Base-by-base conservation (phyloP, 2,329 filamentous ascomycete species). In the Fusarium nygamai region DNA sequence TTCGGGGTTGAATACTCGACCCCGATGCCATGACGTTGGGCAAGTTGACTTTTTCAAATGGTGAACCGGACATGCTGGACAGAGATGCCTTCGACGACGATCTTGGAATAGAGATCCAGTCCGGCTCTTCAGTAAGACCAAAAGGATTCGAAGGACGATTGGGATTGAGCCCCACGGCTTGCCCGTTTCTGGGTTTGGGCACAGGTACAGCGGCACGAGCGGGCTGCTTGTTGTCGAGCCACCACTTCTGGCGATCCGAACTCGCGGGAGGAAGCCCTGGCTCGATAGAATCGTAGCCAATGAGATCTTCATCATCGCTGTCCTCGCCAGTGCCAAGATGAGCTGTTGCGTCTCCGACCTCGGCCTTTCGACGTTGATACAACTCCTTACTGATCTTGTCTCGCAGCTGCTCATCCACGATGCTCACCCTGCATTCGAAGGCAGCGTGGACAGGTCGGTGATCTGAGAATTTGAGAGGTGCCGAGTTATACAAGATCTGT, bases 381-480 rank as follows among this genome's bases (percentile, higher is more conserved):
- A 98, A 86, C 60, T 92, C 88, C 38, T 89, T 89, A 78, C 92
- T 93, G 53, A 98, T 90, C 8, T 85, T 83, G 70, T 95, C 92
- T 74, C 94, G 94, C 61, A 88, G 85, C 31, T 83, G 84, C 80
- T 98, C 94, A 75, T 99, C 90, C 17, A 98, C 86, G 50, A 96
- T 91, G 74, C 87, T 95, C 60, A 98, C 92, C 3, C 88, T 90
- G 82, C 95, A 97, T 75, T 94, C 90, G 80, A 99, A 99, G 1
- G 91, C 91, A 19, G 94, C 95, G 83, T 94, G 98, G 1, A 99
- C 96, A 5, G 96, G 96, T n/a, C 95, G 90, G 82, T 99, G 96
- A 80, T 99, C 96, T 0, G 96, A 99, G 81, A 98, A 98, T 19
- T 89, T 90, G 41, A 99, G 86, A 36, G 94, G 92, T 8, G 95